These are phyloP conservation scores for Physcomitrium patens DNA, from an alignment of 225 moss, liverwort and hornwort species.

Conservation along the genomic window DNA sequence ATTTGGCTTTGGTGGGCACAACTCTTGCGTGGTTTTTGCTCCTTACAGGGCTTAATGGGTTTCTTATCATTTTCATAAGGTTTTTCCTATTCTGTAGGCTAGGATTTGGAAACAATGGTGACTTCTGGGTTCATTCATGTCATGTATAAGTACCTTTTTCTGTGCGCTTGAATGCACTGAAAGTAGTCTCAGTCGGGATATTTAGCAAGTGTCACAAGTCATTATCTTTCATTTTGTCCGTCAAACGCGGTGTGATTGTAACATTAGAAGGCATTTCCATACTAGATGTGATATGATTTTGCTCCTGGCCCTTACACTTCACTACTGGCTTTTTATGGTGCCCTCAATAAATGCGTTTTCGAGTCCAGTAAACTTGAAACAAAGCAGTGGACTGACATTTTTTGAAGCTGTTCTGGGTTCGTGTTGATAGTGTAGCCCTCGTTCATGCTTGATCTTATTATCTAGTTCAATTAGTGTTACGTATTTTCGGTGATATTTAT, in stretches of 20 bases:
- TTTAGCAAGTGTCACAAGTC: conserved; percentile 18
- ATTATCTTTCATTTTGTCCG: neutral
- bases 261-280: neutral
- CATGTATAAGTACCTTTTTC: neutral
- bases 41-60: conserved; percentile 50
- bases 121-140: conserved; percentile 14
- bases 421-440: no score
- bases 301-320: conserved; percentile 3
- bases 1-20: conserved; percentile 90
- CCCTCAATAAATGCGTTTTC: conserved; percentile 8
- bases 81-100: conserved; percentile 18
- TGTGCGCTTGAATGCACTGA: conserved; percentile 13
- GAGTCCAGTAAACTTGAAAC: neutral
- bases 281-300: conserved; percentile 7
- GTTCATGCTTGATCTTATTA: no score
- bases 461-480: no score
- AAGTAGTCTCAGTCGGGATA: conserved; percentile 28
- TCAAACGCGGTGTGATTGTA: neutral
- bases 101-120: neutral
- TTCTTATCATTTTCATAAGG: neutral
- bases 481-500: no score
- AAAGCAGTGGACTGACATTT: no score
- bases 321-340: conserved; percentile 1
- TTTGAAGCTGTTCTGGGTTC: no score
- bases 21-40: conserved; percentile 81